A percentile compares a stretch with the other conserved stretches of the same genome.
These are phyloP conservation scores for Beverwykella pulmonaria DNA, from an alignment of 495 filamentous ascomycete genomes.

Conservation along the genomic window DNA sequence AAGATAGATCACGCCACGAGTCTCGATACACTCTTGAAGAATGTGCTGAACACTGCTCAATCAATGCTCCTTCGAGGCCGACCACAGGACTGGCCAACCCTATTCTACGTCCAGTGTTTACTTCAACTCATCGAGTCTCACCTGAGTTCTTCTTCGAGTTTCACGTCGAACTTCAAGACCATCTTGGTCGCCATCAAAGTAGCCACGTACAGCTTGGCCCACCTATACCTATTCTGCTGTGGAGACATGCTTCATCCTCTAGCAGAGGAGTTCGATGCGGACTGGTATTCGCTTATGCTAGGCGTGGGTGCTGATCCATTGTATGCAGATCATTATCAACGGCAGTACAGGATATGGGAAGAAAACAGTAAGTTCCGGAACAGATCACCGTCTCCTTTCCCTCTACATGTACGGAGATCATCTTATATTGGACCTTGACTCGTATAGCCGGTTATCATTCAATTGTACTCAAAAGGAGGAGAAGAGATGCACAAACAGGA, in stretches of 20 bases:
- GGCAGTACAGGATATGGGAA: neutral
- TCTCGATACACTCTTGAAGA: neutral
- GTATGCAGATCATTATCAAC: neutral
- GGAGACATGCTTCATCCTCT: neutral
- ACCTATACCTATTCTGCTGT: neutral
- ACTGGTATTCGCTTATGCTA: neutral
- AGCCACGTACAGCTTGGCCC: neutral
- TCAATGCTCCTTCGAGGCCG: slow-evolving; percentile 1
- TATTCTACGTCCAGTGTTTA: slow-evolving; percentile 3
- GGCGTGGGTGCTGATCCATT: neutral
- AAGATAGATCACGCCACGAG: too few species aligned
- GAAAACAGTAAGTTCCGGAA: neutral
- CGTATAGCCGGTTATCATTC: too few species aligned
- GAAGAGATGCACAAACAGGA: neutral
- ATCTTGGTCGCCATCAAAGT: neutral
- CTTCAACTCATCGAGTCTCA: neutral
- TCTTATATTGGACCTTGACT: too few species aligned
- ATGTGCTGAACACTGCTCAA: neutral
- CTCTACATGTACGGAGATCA: too few species aligned
- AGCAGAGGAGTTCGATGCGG: neutral
- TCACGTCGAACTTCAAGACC: neutral
- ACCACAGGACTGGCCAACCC: slow-evolving; percentile 1
- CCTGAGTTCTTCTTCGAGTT: neutral
- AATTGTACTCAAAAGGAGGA: too few species aligned
- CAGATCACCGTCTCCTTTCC: too few species aligned